These are phyloP conservation scores for Yamadazyma nakazawae DNA, from an alignment of 805 yeast species.

Conservation along the genomic window DNA sequence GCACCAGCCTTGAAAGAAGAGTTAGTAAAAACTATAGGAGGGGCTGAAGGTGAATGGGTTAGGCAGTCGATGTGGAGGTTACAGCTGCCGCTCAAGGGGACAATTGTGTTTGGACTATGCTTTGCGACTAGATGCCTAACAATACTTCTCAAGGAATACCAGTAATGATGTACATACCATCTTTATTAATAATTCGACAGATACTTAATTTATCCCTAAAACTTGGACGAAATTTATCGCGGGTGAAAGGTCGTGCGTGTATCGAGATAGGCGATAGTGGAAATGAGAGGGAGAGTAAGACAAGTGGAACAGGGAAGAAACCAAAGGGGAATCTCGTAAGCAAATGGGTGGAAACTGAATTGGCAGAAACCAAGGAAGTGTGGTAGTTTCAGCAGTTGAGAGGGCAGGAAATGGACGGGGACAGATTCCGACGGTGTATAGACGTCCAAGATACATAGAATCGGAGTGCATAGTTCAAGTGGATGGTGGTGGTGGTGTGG, in stretches of 20 bases:
- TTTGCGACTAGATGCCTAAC: background rate
- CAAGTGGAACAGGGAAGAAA: background rate
- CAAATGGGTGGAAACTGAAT: background rate
- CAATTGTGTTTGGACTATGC: background rate
- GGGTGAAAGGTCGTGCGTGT: background rate
- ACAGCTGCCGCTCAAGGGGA: too few species aligned
- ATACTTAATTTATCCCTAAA: background rate
- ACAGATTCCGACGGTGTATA: too few species aligned
- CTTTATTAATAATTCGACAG: background rate
- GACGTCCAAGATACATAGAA: too few species aligned
- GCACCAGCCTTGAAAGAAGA: conserved; percentile 77
- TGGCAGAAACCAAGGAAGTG: too few species aligned
- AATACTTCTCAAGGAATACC: too few species aligned
- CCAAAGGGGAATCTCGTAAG: background rate
- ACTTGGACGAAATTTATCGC: background rate
- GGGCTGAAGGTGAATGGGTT: background rate
- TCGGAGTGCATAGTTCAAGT: too few species aligned
- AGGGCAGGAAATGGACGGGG: too few species aligned
- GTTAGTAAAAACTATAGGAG: background rate
- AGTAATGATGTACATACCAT: background rate
- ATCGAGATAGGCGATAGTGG: background rate
- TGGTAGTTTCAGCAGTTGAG: too few species aligned
- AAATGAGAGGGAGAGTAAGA: background rate
- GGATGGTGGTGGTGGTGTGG: too few species aligned
- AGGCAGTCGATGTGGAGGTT: too few species aligned